phyloP scores from a whole-genome alignment of 2,329 filamentous ascomycete genomes.

The Ophiocordyceps polyrhachis-furcata region DNA sequence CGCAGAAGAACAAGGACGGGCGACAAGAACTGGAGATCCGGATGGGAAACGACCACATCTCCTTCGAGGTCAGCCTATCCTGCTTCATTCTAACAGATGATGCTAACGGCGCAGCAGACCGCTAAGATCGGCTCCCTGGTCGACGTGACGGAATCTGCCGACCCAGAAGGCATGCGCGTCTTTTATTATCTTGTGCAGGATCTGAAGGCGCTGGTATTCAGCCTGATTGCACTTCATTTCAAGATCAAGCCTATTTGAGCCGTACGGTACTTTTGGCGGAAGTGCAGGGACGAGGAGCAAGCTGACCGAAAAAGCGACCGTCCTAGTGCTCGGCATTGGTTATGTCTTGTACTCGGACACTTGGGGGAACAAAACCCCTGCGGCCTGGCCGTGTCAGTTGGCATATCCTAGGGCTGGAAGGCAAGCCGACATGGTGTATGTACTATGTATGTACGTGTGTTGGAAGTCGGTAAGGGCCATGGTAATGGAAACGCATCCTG shows the following conservation, averaged over 20 bases:
- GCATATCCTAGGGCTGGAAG: neutral
- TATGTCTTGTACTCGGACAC: neutral
- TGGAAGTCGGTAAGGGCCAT: neutral
- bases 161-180: slow-evolving; percentile 86
- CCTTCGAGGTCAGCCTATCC: slow-evolving; percentile 58
- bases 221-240: slow-evolving; percentile 89
- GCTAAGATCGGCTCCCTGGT: slow-evolving; percentile 96
- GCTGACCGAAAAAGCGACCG: too few relatives aligned
- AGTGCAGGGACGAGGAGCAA: neutral
- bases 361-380: neutral
- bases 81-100: neutral
- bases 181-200: slow-evolving; percentile 99
- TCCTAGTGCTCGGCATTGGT: neutral
- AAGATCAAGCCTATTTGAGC: slow-evolving; percentile 67
- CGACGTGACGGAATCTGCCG: slow-evolving; percentile 88
- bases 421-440: neutral
- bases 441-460: neutral
- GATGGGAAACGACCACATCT: slow-evolving; percentile 87
- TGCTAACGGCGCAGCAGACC: slow-evolving; percentile 36
- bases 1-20: slow-evolving; percentile 97
- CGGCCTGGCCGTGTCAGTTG: neutral
- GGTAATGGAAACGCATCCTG: too few relatives aligned
- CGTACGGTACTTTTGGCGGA: slow-evolving; percentile 7
- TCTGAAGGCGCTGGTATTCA: slow-evolving; percentile 90
- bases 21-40: slow-evolving; percentile 92